Evolutionary conservation across 495 filamentous ascomycete genomes (phyloP), one percentile per base, ranked within the genome.

Genomic region (Trichocladium antarcticum): DNA sequence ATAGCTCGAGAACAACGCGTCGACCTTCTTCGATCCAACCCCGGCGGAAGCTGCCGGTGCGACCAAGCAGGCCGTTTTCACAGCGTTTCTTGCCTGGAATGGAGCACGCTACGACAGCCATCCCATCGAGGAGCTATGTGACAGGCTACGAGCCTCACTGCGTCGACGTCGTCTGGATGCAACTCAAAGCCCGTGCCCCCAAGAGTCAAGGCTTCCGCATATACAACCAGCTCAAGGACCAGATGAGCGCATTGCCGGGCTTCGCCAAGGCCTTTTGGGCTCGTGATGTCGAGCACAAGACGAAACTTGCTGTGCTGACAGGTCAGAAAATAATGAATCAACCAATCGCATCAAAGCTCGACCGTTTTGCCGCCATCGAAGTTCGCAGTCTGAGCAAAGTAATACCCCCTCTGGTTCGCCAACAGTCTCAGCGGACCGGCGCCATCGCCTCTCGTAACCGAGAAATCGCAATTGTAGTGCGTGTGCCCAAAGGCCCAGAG

Each of bases 401-500:
- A 14, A 14, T 32, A 32, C 12, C 31, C 31, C 31, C 10, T 32
- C 31, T 32, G 31, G 31, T 32, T 32, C 12, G 31, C 11, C 31
- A 32, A 2, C 2, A 32, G 31, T 32, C 31, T 10, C 31, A 32
- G 11, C 31, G 31, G 31, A 2, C 31, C 31, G 7, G 31, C 31
- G 31, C 31, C 31, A 14, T 32, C 31, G 5, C 12, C 31, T 32
- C 31, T 4, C 7, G 48, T 37, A 15, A 59, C 58, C 15, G 44
- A 42, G 49, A 69, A 75, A 50, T 69, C 64, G 51, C 63, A 69
- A 50, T 74, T 77, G 54, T 63, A 75, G 59, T 80, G 76, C 8
- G 76, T 80, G 53, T 79, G 74, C 1, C 74, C 74, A 59, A 75
- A 80, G 11, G 69, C 76, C 75, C 74, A 77, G 7, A 77, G n/a